Evolutionary conservation across 1,139 yeast species (phyloP), one percentile per base, ranked within the genome.

Genomic region (Protomyces inundatus): DNA sequence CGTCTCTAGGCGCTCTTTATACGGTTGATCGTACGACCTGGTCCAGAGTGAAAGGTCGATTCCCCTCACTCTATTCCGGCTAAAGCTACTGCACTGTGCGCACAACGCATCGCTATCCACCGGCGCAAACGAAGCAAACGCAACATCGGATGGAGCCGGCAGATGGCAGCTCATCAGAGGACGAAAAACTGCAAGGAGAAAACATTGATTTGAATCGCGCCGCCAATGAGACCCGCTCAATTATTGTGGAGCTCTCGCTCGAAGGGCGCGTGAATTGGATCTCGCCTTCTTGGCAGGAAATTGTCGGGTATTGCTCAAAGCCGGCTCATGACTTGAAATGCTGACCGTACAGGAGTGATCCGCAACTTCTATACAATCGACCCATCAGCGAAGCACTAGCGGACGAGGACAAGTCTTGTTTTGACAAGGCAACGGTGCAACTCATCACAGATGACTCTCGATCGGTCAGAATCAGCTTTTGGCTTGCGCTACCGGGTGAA

Each of bases 301-400:
- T 90, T 7, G 86, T 85, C 16, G 77, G 77, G 73, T 72, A 68
- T 56, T 72, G 65, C 12, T 16, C 23, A 33, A 10, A 9, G 34
- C 33, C 90, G 1, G 83, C 91, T 0, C 78, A 88, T 1, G 80
- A 82, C 55, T 77, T 89, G 9, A 82, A 91, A 5, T 76, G 85
- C 30, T 97, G 97, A 0, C 79, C 81, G 42, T 36, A n/a, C 23
- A 55, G 55, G 39, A 34, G 60, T 14, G 54, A 51, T 14, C 61
- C 42, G 7, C 50, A 36, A 82, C 80, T 4, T 82, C 82, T 6
- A 96, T 90, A 74, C 80, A 81, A 67, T 74, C 77, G 56, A 89
- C 90, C 9, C 90, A 88, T 71, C 82, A 89, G 68, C 90, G 90
- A 3, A 80, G 87, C 66, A 89, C 90, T 71, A 75, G 84, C 3